Evolutionary conservation across 1,284 basidiomycete species (phyloP).

Genomic region (Serendipita sp.): DNA sequence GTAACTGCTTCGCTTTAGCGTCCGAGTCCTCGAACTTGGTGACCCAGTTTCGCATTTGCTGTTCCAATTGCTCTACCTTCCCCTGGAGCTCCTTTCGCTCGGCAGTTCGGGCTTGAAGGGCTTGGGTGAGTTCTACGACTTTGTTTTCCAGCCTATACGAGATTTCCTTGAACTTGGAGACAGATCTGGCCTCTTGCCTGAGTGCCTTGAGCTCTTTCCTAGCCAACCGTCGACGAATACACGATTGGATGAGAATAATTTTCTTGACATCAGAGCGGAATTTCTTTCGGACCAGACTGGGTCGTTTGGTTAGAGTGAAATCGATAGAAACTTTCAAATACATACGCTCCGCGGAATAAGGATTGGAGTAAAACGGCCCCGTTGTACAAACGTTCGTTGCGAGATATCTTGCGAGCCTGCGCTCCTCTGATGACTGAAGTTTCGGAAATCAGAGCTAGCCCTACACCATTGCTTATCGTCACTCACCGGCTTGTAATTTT

Average conservation of each 20-base stretch:
- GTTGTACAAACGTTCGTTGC: conserved; percentile 42
- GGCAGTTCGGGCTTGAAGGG: conserved; percentile 78
- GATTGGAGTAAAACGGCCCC: conserved; percentile 73
- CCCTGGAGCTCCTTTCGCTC: conserved; percentile 82
- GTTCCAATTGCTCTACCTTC: conserved; percentile 67
- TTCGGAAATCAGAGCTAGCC: conserved; percentile 9
- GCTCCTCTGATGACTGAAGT: conserved; percentile 62
- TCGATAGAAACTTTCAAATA: conserved; percentile 15
- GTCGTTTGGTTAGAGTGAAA: conserved; percentile 10
- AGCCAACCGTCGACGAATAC: conserved; percentile 79
- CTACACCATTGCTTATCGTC: conserved; percentile 7
- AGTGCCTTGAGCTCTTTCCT: conserved; percentile 74
- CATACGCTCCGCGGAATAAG: conserved; percentile 78
- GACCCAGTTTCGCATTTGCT: conserved; percentile 75
- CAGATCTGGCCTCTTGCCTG: conserved; percentile 86
- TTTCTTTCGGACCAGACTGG: conserved; percentile 51
- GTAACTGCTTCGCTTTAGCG: conserved; percentile 56
- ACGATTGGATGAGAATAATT: conserved; percentile 83
- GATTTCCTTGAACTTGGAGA: conserved; percentile 97
- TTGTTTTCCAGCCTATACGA: conserved; percentile 98
- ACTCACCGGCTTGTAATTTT: conserved; percentile 76
- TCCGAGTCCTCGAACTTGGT: conserved; percentile 85
- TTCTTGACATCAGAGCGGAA: conserved; percentile 54
- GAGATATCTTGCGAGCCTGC: conserved; percentile 55
- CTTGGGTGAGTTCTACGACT: conserved; percentile 96